These are phyloP conservation scores for Moricandia arvensis DNA, from an alignment of 345 rosid species.

Conservation along the genomic window DNA sequence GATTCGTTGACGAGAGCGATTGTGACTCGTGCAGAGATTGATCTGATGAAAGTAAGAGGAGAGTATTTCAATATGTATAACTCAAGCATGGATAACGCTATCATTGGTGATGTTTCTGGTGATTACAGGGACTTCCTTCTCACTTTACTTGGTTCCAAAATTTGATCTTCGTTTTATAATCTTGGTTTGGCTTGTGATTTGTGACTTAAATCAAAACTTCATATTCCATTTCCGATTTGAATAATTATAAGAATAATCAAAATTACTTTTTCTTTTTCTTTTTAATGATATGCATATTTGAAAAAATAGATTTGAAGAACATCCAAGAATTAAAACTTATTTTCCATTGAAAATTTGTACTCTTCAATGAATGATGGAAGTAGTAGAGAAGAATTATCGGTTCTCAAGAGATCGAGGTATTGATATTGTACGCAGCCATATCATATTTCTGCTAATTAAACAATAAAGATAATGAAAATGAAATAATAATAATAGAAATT, in stretches of 20 bases:
- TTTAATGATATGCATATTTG: not conserved
- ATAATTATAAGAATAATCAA: not conserved
- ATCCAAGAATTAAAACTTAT: too few relatives aligned
- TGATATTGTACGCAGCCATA: too few relatives aligned
- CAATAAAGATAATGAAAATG: too few relatives aligned
- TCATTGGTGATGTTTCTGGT: slow-evolving; percentile 76
- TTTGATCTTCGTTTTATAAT: slow-evolving; percentile 35
- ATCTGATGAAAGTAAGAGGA: slow-evolving; percentile 63
- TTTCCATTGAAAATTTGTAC: too few relatives aligned
- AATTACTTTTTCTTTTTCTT: not conserved
- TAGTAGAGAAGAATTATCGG: too few relatives aligned
- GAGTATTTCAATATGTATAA: slow-evolving; percentile 56
- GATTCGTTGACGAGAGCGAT: slow-evolving; percentile 77
- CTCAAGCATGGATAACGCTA: slow-evolving; percentile 57
- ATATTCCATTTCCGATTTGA: not conserved
- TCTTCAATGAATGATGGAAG: too few relatives aligned
- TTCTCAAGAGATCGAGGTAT: too few relatives aligned
- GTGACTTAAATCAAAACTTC: slow-evolving; percentile 17
- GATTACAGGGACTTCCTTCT: slow-evolving; percentile 61
- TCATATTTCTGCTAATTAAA: too few relatives aligned
- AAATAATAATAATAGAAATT: too few relatives aligned
- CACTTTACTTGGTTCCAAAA: slow-evolving; percentile 64
- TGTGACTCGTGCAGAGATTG: slow-evolving; percentile 75
- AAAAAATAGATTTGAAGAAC: not conserved
- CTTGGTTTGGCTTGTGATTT: not conserved